A percentile compares a stretch with the other conserved stretches of the same genome.
These are phyloP conservation scores for Colletotrichum sp. DNA, from an alignment of 2,329 filamentous ascomycete species.

Conservation along the genomic window DNA sequence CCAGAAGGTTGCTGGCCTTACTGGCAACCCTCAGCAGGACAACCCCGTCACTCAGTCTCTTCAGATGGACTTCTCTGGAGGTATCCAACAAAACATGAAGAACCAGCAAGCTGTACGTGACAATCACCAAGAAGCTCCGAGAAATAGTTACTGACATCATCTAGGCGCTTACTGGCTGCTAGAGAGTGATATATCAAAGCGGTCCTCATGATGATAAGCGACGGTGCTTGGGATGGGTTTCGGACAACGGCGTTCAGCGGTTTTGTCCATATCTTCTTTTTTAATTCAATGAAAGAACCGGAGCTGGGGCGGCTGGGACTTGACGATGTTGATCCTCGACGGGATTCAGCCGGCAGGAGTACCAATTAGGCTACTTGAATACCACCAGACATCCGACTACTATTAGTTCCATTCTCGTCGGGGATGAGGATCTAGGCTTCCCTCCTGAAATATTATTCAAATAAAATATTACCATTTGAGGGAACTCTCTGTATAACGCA, in stretches of 20 bases:
- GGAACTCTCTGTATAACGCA: background rate
- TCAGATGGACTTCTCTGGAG: conserved; percentile 14
- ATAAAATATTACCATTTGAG: background rate
- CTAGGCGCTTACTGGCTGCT: conserved; percentile 11
- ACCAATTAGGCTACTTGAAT: background rate
- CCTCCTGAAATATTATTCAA: background rate
- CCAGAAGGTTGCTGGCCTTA: conserved; percentile 12
- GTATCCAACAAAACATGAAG: conserved; percentile 21
- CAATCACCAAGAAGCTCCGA: rapidly evolving
- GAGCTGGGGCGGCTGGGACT: background rate
- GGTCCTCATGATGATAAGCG: background rate
- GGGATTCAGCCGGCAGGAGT: background rate
- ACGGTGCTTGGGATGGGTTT: background rate
- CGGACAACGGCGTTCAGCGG: background rate
- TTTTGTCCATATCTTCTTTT: background rate
- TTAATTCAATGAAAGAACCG: background rate
- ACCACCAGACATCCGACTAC: background rate
- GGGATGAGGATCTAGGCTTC: background rate
- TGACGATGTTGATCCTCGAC: background rate
- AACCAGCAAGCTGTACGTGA: conserved; percentile 13
- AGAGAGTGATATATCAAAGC: background rate
- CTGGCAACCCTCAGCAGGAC: conserved; percentile 13
- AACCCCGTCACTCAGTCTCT: conserved; percentile 11
- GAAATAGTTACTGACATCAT: background rate
- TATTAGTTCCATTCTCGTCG: background rate